Percentiles rank a stretch among this genome's conserved stretches.
phyloP scores from a whole-genome alignment of 2,329 filamentous ascomycete genomes.

The Colletotrichum camelliae region DNA sequence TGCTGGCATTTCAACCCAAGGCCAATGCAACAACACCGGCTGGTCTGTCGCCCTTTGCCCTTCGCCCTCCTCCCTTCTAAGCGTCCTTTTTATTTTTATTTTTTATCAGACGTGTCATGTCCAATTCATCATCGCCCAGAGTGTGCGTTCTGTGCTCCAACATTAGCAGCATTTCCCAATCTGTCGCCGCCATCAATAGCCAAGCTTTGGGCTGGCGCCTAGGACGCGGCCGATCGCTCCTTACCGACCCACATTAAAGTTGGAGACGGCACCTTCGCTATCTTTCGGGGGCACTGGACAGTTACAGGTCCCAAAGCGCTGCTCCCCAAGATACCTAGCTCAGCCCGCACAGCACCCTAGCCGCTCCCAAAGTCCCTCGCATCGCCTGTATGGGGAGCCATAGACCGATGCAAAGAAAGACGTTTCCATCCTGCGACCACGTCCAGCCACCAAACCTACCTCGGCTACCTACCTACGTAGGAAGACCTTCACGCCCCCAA shows the following conservation, averaged over 20 bases:
- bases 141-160: background rate
- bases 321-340: conserved; percentile 3
- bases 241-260: background rate
- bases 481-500: background rate
- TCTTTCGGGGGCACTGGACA: background rate
- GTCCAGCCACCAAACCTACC: background rate
- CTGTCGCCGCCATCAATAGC: background rate
- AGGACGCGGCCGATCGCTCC: background rate
- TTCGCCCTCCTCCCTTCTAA: background rate
- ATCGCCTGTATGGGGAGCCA: background rate
- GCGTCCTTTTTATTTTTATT: background rate
- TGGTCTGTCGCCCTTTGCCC: background rate
- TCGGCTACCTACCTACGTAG: background rate
- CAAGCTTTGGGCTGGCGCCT: background rate
- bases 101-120: background rate
- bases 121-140: background rate
- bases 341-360: conserved; percentile 9
- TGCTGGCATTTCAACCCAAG: background rate
- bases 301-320: background rate
- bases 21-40: background rate
- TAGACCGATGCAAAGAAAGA: background rate
- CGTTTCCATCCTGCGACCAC: background rate
- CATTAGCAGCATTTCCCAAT: background rate
- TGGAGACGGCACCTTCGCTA: background rate
- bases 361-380: conserved; percentile 12